Evolutionary conservation across 179 eudicot genomes (phyloP), one percentile per base, ranked within the genome.

Genomic region (Vitellaria paradoxa): DNA sequence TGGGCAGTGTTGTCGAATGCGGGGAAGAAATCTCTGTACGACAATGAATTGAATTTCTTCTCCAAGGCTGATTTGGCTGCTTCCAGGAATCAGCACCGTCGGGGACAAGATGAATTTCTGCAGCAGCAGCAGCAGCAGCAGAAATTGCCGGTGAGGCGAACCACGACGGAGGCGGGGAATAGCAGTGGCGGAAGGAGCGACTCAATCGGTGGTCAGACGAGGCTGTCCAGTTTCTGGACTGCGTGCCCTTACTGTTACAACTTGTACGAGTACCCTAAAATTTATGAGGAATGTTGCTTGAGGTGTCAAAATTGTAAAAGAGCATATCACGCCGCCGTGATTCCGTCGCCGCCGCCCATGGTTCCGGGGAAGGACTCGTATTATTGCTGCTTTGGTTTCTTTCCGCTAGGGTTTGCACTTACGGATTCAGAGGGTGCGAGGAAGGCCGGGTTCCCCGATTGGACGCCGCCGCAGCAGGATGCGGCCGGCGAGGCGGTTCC

Each of bases 171-270:
- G 37, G 37, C 18, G 40, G 69, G 21, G 63, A 76, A 70, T 18
- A 24, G 74, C n/a, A 57, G 62, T 5, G 73, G 62, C 0, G 75
- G 15, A 4, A 49, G 2, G 15, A 68, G 15, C 7, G 18, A 65
- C 30, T 49, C 14, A 53, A 26, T 55, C 6, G 62, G 47, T 67
- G 70, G 72, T 18, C 73, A 50, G 79, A 72, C 66, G 73, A 50
- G 3, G 65, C 17, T 53, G 70, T n/a, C 81, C 26, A 87, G 64
- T 46, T 90, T 93, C 63, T 95, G 99, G 99, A 95, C 99, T 2
- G 86, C 90, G 1, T 95, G 99, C 63, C 99, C 99, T 1, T 95
- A 95, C 62, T 95, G 99, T 57, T 91, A 90, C 69, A 83, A 90
- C 15, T 49, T 95, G 71, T 95, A 83, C 64, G 97, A 95, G 87